A percentile compares a stretch with the other conserved stretches of the same genome.
Evolutionary conservation across 768 basidiomycete genomes (phyloP).

Genomic region (Suillus luteus): DNA sequence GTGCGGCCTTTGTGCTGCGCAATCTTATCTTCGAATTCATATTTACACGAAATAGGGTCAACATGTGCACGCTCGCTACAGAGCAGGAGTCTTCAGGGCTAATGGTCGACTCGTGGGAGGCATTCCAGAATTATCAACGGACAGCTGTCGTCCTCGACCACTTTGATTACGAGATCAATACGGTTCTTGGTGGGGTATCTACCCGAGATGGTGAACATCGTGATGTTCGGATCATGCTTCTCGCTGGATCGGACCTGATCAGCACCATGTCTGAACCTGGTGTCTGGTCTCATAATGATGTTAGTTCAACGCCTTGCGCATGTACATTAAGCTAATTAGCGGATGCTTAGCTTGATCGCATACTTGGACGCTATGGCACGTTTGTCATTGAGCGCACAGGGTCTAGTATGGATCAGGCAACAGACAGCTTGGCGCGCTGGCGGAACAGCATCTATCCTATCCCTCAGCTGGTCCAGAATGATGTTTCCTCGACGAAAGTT

Average conservation of each 20-base stretch:
- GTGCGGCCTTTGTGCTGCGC: slow-evolving; percentile 27
- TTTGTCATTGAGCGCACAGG: slow-evolving; percentile 96
- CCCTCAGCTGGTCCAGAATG: slow-evolving; percentile 94
- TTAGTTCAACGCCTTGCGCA: slow-evolving; percentile 43
- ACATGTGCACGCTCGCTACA: slow-evolving; percentile 87
- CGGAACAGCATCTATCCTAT: slow-evolving; percentile 88
- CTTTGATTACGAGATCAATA: slow-evolving; percentile 94
- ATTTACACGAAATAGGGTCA: slow-evolving; percentile 51
- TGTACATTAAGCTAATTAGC: slow-evolving; percentile 1
- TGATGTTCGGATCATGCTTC: slow-evolving; percentile 83
- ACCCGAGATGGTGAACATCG: slow-evolving; percentile 75
- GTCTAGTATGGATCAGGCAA: slow-evolving; percentile 85
- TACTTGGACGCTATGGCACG: slow-evolving; percentile 91
- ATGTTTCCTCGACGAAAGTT: slow-evolving; percentile 94
- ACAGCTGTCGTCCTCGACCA: slow-evolving; percentile 98
- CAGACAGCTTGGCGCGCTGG: slow-evolving; percentile 72
- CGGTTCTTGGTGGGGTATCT: slow-evolving; percentile 73
- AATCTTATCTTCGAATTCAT: neutral
- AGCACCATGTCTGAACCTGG: slow-evolving; percentile 98
- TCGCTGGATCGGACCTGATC: slow-evolving; percentile 98
- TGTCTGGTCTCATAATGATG: slow-evolving; percentile 94
- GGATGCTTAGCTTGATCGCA: slow-evolving; percentile 82
- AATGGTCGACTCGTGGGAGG: slow-evolving; percentile 99
- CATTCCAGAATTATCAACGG: slow-evolving; percentile 90
- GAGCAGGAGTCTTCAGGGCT: slow-evolving; percentile 92